Evolutionary conservation across 2,329 filamentous ascomycete genomes (phyloP), one percentile per base, ranked within the genome.

Genomic region (Diaporthe sp.): DNA sequence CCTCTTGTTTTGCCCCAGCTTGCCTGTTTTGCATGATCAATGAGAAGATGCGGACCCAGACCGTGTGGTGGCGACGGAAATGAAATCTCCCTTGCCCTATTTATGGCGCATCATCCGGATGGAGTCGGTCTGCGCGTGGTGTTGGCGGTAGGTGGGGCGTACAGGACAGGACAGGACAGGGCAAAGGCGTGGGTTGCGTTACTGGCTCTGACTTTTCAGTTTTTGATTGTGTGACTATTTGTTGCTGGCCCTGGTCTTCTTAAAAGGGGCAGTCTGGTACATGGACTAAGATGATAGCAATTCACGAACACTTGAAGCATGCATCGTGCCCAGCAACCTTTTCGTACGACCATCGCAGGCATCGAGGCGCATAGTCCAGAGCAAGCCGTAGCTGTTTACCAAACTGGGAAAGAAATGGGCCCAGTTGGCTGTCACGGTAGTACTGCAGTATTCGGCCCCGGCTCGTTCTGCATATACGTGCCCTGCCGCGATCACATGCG

Each of bases 81-180:
- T 32, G n/a, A 56, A 47, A 32, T 27, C 37, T 39, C 39, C 56
- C 30, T 25, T 71, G 56, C 47, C 42, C 50, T 50, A 44, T 59
- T 58, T 58, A 42, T 35, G 69, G 30, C 35, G 32, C 37, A 51
- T 39, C 7, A 27, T 63, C 32, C 56, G 61, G 61, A 25, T 51
- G 70, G 51, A 58, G 72, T 71, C 65, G 25, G 72, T 66, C 72
- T 71, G 69, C 72, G 44, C 50, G 56, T 27, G 66, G 58, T 71
- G 72, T 73, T 71, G 17, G 68, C 59, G 50, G 68, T 58, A 65
- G 51, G n/a, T n/a, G n/a, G 55, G 72, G 68, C 72, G 68, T 63
- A 71, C 59, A 50, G 68, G 44, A 42, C 58, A 39, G 68, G 44
- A 42, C 58, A 39, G 35, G 30, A 27, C 39, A 70, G 50, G 72